Evolutionary conservation across 2,329 filamentous ascomycete genomes (phyloP), one percentile per base, ranked within the genome.

Genomic region (Hirsutella thompsonii): DNA sequence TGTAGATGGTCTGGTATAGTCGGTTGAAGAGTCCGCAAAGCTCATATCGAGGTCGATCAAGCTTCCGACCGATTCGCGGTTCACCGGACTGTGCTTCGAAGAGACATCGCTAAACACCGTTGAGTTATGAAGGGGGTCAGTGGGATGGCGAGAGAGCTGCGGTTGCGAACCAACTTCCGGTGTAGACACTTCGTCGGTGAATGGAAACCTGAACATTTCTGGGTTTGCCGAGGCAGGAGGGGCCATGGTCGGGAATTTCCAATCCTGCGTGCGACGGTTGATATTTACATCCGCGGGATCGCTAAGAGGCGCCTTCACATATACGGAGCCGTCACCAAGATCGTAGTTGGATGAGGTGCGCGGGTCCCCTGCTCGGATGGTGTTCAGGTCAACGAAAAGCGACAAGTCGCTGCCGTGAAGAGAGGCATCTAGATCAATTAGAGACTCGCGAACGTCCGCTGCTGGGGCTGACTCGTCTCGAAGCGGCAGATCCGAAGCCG

Each of bases 351-450:
- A 63, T 1, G 71, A 69, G 20, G 57, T 55, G 26, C 66, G 63
- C 8, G 66, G 62, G 16, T 66, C 63, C 6, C 59, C 64, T n/a
- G 69, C 65, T 45, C 61, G 69, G 46, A 81, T 74, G 4, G 76
- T 81, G 41, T 72, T 70, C 66, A 80, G 66, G 47, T 80, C 75
- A 30, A 70, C 69, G 46, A 79, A 80, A 40, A 65, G 69, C 1
- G 75, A 74, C 1, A 76, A 60, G 3, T 73, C 70, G 30, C 63
- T 68, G 2, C 72, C 73, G 35, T 69, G 64, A 6, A 81, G 60
- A 16, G 75, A 79, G 2, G 68, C 72, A 46, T 80, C 78, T 8
- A 81, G 66, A 48, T 81, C 77, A 42, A 81, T 82, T 16, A 81
- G 64, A 1, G 76, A 79, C 51, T 81, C 76, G 41, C 73, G 63